These are phyloP conservation scores for Medicago arabica DNA, from an alignment of 306 rosid species.

Conservation along the genomic window DNA sequence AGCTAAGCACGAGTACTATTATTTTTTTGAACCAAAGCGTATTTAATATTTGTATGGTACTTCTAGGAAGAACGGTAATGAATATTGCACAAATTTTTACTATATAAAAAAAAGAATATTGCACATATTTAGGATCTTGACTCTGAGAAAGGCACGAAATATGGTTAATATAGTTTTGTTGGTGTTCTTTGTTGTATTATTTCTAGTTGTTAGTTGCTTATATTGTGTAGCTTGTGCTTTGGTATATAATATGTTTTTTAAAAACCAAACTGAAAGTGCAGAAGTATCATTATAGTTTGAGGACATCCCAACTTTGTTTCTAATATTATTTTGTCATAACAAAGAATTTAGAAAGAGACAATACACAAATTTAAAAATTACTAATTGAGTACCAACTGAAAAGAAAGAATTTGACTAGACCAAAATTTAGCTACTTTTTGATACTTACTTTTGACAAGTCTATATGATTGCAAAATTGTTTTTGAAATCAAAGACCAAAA, in stretches of 20 bases:
- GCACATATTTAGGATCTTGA: background rate
- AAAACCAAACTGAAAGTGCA: too few relatives aligned
- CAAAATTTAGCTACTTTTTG: background rate
- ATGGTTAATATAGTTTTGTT: too few relatives aligned
- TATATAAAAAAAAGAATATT: too few relatives aligned
- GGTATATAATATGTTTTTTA: background rate
- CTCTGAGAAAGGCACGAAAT: background rate
- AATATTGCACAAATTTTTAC: background rate
- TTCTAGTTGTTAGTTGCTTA: too few relatives aligned
- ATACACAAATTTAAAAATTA: background rate
- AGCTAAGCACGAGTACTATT: background rate
- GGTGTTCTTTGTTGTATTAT: too few relatives aligned
- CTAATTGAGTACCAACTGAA: background rate
- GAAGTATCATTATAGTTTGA: too few relatives aligned
- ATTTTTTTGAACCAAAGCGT: too few relatives aligned
- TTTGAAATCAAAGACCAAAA: background rate
- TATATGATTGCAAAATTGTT: background rate
- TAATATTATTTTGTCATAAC: background rate
- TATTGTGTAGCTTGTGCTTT: background rate
- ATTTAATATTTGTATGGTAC: background rate
- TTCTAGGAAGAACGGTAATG: conserved; percentile 17
- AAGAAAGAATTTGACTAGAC: conserved; percentile 25
- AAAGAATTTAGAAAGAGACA: background rate
- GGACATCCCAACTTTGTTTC: too few relatives aligned
- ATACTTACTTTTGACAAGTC: background rate